phyloP scores from a whole-genome alignment of 108 stramenopile species.

The Cyclostephanos tholiformis region DNA sequence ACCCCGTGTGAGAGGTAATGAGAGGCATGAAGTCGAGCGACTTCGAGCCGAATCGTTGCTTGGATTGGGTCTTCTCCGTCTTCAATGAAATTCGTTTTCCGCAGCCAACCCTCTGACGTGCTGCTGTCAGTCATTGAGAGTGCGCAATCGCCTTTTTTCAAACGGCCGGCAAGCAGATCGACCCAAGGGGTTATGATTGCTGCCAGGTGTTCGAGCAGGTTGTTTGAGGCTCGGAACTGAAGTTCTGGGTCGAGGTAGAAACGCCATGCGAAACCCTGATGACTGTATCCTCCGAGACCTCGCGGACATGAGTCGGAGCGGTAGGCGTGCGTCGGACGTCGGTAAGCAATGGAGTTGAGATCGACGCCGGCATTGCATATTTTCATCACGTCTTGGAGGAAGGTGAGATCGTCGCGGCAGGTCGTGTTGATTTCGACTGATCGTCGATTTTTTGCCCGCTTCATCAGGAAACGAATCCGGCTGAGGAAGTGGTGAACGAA shows the following conservation, averaged over 20 bases:
- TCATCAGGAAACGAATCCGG: neutral
- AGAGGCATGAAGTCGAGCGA: too few species aligned
- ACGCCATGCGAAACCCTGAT: conserved; percentile 29
- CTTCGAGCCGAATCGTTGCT: too few species aligned
- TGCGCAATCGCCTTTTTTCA: too few species aligned
- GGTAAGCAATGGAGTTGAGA: conserved; percentile 27
- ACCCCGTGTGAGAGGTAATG: too few species aligned
- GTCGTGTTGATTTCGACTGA: neutral
- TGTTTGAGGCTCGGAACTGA: conserved; percentile 32
- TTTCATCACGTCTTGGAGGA: conserved; percentile 8
- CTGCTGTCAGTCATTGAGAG: too few species aligned
- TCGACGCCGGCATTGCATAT: conserved; percentile 15
- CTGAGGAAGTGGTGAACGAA: too few species aligned
- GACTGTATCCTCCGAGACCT: conserved; percentile 33
- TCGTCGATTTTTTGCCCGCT: conserved; percentile 1
- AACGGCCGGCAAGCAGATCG: too few species aligned
- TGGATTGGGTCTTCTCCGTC: too few species aligned
- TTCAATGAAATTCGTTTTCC: too few species aligned
- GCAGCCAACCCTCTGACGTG: too few species aligned
- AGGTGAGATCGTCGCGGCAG: neutral
- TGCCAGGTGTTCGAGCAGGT: too few species aligned
- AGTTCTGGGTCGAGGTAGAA: conserved; percentile 19
- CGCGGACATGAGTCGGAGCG: conserved; percentile 28
- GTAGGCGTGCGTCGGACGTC: conserved; percentile 13
- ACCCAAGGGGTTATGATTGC: too few species aligned